A percentile compares a stretch with the other conserved stretches of the same genome.
Conservation (phyloP, 768 basidiomycete genomes). For the Tylopilus balloui region DNA sequence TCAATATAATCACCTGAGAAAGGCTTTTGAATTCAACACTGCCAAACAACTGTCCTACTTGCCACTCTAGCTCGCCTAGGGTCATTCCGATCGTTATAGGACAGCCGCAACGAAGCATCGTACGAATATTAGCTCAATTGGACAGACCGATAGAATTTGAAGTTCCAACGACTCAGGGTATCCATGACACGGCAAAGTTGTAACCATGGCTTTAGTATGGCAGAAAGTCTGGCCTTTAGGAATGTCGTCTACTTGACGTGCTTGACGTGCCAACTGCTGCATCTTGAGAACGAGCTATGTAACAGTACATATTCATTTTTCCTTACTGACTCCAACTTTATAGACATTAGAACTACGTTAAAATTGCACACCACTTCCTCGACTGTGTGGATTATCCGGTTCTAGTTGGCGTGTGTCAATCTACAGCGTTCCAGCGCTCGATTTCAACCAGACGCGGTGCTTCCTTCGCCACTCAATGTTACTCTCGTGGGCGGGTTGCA, state of each 20-base stretch:
- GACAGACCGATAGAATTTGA: background rate
- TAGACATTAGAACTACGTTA: background rate
- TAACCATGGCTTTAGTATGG: background rate
- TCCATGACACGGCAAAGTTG: background rate
- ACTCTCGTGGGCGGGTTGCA: too few relatives aligned
- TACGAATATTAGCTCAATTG: background rate
- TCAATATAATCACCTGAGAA: background rate
- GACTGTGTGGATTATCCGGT: background rate
- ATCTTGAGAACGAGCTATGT: background rate
- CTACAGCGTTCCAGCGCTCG: background rate
- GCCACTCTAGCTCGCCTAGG: background rate
- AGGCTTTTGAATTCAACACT: conserved; percentile 16
- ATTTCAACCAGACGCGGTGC: too few relatives aligned
- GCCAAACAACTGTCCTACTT: conserved; percentile 8
- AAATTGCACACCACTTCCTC: background rate
- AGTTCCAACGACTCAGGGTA: background rate
- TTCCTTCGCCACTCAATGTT: too few relatives aligned
- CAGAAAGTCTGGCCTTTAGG: background rate
- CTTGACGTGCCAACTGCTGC: too few relatives aligned
- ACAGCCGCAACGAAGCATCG: background rate
- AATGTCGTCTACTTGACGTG: background rate
- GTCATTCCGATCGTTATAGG: too few relatives aligned
- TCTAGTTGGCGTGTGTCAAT: background rate
- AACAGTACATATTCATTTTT: background rate
- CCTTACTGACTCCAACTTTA: background rate